Evolutionary conservation across 2,329 filamentous ascomycete genomes (phyloP).

Genomic region (Acrocalymma vagum): DNA sequence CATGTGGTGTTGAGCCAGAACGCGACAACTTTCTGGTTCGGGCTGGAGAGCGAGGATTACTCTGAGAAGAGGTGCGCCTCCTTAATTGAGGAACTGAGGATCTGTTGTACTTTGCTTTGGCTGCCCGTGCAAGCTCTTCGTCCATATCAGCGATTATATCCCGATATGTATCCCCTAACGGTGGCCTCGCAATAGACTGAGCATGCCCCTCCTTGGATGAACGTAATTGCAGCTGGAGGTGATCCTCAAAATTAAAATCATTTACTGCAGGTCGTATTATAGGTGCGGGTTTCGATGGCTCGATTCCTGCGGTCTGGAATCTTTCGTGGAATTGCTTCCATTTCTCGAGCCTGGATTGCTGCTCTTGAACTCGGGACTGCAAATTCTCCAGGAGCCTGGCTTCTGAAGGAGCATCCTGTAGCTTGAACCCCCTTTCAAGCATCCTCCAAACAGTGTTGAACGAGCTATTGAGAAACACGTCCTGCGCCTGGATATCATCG

Average conservation of each 20-base stretch:
- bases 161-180: slow-evolving; percentile 26
- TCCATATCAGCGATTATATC: slow-evolving; percentile 42
- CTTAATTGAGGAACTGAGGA: slow-evolving; percentile 16
- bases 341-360: slow-evolving; percentile 72
- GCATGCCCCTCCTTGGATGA: slow-evolving; percentile 17
- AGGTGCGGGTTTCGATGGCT: slow-evolving; percentile 21
- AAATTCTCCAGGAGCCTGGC: slow-evolving; percentile 73
- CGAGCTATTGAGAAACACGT: slow-evolving; percentile 69
- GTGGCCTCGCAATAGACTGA: slow-evolving; percentile 11
- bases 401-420: slow-evolving; percentile 63
- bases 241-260: slow-evolving; percentile 41
- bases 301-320: no score
- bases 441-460: slow-evolving; percentile 78
- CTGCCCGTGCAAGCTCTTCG: slow-evolving; percentile 29
- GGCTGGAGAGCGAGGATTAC: slow-evolving; percentile 23
- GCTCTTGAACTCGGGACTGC: slow-evolving; percentile 71
- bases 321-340: slow-evolving; percentile 77
- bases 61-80: slow-evolving; percentile 30
- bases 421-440: slow-evolving; percentile 67
- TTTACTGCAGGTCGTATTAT: no score
- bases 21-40: slow-evolving; percentile 27
- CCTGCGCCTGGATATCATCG: slow-evolving; percentile 64
- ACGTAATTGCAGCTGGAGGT: slow-evolving; percentile 39
- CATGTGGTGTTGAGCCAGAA: slow-evolving; percentile 20
- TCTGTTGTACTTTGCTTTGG: slow-evolving; percentile 25